Percentiles rank a stretch among this genome's conserved stretches.
These are phyloP conservation scores for Cryphonectria parasitica DNA, from an alignment of 2,329 filamentous ascomycete genomes.

Conservation along the genomic window DNA sequence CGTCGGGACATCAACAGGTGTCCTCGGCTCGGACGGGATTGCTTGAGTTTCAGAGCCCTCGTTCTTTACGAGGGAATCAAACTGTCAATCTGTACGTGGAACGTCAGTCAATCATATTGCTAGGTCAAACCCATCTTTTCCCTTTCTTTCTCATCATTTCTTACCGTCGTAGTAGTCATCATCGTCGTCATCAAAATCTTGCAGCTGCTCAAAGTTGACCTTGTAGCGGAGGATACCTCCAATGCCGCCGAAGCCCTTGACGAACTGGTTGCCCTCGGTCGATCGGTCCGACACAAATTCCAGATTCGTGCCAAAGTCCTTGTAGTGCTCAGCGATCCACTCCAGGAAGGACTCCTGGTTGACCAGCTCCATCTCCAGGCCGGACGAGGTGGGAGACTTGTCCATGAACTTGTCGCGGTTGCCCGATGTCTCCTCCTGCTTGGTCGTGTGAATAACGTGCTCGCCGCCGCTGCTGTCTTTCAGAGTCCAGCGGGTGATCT, in stretches of 20 bases:
- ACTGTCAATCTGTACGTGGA: slow-evolving; percentile 73
- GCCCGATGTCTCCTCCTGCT: slow-evolving; percentile 70
- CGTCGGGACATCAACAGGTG: slow-evolving; percentile 42
- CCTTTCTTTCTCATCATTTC: slow-evolving; percentile 25
- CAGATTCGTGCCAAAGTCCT: slow-evolving; percentile 91
- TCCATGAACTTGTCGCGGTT: slow-evolving; percentile 89
- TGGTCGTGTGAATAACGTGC: slow-evolving; percentile 83
- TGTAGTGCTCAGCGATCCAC: slow-evolving; percentile 98
- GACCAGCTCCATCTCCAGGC: slow-evolving; percentile 95
- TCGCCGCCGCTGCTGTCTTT: slow-evolving; percentile 77
- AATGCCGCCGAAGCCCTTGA: slow-evolving; percentile 98
- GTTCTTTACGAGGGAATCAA: slow-evolving; percentile 82
- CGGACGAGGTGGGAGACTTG: slow-evolving; percentile 70
- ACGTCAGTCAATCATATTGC: neutral
- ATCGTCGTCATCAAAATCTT: slow-evolving; percentile 86
- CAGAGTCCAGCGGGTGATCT: slow-evolving; percentile 88
- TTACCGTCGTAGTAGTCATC: slow-evolving; percentile 85
- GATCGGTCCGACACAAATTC: slow-evolving; percentile 98
- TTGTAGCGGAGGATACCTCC: slow-evolving; percentile 98
- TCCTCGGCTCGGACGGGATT: slow-evolving; percentile 42
- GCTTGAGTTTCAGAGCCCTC: slow-evolving; percentile 78
- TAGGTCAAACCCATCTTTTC: neutral
- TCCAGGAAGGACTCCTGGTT: slow-evolving; percentile 94
- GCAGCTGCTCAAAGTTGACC: slow-evolving; percentile 99
- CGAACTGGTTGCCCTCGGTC: slow-evolving; percentile 98